Evolutionary conservation across 495 filamentous ascomycete genomes (phyloP).

Genomic region (Podospora tetraspora): DNA sequence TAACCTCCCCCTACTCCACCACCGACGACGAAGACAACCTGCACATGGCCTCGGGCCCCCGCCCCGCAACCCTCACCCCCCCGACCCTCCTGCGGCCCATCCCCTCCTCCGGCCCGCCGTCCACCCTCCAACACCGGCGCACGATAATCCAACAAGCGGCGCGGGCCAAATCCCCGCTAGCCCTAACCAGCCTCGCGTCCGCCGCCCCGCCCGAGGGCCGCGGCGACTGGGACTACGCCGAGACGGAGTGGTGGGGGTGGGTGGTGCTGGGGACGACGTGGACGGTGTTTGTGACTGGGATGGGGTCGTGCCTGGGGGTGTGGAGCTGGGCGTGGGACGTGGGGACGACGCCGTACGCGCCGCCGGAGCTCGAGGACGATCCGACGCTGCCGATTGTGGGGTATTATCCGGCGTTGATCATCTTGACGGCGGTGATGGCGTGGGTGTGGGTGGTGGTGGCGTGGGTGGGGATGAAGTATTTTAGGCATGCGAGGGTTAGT

Average conservation of each 20-base stretch:
- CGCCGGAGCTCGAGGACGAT: conserved; percentile 89
- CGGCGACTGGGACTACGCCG: conserved; percentile 74
- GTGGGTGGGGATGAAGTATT: conserved; percentile 99
- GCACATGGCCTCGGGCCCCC: conserved; percentile 45
- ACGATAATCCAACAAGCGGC: conserved; percentile 38
- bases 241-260: conserved; percentile 97
- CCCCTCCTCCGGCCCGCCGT: conserved; percentile 27
- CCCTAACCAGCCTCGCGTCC: conserved; percentile 34
- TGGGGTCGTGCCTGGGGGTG: conserved; percentile 93
- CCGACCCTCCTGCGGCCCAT: conserved; percentile 22
- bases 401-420: conserved; percentile 92
- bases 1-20: conserved; percentile 61
- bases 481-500: conserved; percentile 87
- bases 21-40: conserved; percentile 77
- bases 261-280: conserved; percentile 83
- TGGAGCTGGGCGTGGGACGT: conserved; percentile 99
- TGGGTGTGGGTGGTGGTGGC: conserved; percentile 98
- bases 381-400: conserved; percentile 89
- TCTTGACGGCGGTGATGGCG: conserved; percentile 89
- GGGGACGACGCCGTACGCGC: conserved; percentile 89
- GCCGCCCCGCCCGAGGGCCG: conserved; percentile 37
- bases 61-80: conserved; percentile 14
- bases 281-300: conserved; percentile 90
- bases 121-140: conserved; percentile 40
- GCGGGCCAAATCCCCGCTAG: conserved; percentile 58